Conservation (phyloP, 2,329 filamentous ascomycete genomes). For the Alternaria postmessia region DNA sequence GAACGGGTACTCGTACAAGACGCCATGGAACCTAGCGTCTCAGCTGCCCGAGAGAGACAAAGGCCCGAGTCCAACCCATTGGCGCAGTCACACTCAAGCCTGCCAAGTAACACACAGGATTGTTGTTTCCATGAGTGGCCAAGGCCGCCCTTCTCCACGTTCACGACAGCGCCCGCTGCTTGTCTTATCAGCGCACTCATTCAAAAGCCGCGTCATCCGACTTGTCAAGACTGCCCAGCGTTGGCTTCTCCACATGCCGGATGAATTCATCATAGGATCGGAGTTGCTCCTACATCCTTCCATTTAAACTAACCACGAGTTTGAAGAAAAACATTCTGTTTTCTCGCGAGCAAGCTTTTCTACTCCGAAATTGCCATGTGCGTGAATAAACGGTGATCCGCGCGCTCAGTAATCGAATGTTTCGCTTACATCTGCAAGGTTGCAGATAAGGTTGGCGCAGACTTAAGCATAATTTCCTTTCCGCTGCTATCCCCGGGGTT, state of each 20-base stretch:
- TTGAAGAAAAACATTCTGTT: not conserved
- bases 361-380: not conserved
- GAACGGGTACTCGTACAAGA: slow-evolving; percentile 25
- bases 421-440: slow-evolving; percentile 39
- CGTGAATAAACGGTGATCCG: slow-evolving; percentile 1
- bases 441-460: slow-evolving; percentile 48
- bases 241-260: slow-evolving; percentile 18
- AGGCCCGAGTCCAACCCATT: slow-evolving; percentile 41
- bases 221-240: slow-evolving; percentile 22
- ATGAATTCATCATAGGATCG: slow-evolving; percentile 5
- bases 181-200: slow-evolving; percentile 30
- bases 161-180: slow-evolving; percentile 28
- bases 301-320: not conserved
- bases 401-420: slow-evolving; percentile 27
- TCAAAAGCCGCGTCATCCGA: slow-evolving; percentile 45
- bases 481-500: slow-evolving; percentile 35
- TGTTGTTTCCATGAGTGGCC: slow-evolving; percentile 41
- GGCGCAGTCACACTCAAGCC: slow-evolving; percentile 44
- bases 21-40: slow-evolving; percentile 31
- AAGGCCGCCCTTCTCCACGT: slow-evolving; percentile 30
- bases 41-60: slow-evolving; percentile 45
- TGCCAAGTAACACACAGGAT: slow-evolving; percentile 44
- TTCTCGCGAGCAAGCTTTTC: not conserved
- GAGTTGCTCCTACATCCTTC: not conserved
- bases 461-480: slow-evolving; percentile 49